Evolutionary conservation across 768 basidiomycete species (phyloP).

Genomic region (Suillus sp.): DNA sequence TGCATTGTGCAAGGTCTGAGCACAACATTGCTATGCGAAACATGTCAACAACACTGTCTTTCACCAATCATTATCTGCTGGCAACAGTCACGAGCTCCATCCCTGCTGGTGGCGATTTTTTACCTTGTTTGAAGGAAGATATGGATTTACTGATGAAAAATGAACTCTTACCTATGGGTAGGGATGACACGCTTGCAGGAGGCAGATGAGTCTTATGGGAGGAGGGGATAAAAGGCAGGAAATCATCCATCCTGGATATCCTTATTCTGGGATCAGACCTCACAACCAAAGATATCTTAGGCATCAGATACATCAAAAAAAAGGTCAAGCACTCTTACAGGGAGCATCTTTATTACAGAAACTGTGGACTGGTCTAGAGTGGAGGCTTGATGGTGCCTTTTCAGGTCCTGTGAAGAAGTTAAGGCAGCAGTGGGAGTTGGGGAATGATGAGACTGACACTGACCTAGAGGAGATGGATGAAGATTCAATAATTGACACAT

Average conservation of each 20-base stretch:
- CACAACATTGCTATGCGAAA: too few species aligned
- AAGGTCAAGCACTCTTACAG: background rate
- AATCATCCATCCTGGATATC: background rate
- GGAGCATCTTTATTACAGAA: background rate
- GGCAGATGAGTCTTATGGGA: background rate
- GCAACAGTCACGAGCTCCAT: background rate
- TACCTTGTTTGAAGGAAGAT: background rate
- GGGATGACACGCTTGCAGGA: background rate
- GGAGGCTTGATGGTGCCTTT: background rate
- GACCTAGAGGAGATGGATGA: background rate
- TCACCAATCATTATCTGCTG: background rate
- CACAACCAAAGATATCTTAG: background rate
- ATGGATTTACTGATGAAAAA: background rate
- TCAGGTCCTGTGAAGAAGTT: background rate
- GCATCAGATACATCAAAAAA: background rate
- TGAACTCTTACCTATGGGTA: background rate
- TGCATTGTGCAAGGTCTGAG: too few species aligned
- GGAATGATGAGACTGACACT: background rate
- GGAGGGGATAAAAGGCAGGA: background rate
- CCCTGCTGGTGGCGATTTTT: background rate
- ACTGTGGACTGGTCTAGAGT: background rate
- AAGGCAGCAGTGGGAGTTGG: background rate
- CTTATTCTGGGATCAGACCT: background rate
- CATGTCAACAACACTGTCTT: background rate
- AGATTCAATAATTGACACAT: background rate